Percentiles rank a stretch among this genome's conserved stretches.
Conservation (phyloP, 768 basidiomycete species). For the Podaxis sp. region DNA sequence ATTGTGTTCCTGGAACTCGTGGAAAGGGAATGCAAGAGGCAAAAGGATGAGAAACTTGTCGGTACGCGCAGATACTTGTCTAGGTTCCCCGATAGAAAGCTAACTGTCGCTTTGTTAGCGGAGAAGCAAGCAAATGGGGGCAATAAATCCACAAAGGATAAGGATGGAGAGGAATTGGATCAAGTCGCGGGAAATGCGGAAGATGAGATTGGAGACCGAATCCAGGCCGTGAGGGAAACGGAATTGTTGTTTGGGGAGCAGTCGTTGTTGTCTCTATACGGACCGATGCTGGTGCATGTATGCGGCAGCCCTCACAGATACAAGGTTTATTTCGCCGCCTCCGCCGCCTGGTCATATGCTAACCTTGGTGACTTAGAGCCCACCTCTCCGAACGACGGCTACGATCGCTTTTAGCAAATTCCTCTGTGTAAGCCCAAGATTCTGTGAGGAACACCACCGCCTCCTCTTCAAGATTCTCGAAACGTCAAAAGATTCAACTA, state of each 20-base stretch:
- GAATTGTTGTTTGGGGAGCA: constrained; percentile 84
- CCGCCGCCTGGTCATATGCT: background rate
- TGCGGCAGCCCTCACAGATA: constrained; percentile 89
- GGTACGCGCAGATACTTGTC: constrained; percentile 43
- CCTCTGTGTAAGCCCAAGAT: constrained; percentile 91
- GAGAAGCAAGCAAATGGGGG: constrained; percentile 50
- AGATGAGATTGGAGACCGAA: constrained; percentile 95
- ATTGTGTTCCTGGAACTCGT: constrained; percentile 95
- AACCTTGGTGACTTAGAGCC: constrained; percentile 54
- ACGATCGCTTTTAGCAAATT: constrained; percentile 92
- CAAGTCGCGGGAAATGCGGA: constrained; percentile 97
- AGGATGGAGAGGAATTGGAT: constrained; percentile 85
- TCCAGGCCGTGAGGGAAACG: constrained; percentile 78
- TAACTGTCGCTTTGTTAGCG: constrained; percentile 30
- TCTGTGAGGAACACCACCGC: constrained; percentile 87
- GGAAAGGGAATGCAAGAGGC: constrained; percentile 93
- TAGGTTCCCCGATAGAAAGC: background rate
- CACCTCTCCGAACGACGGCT: constrained; percentile 81
- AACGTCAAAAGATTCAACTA: constrained; percentile 83
- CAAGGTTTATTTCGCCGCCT: constrained; percentile 53
- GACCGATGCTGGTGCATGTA: constrained; percentile 87
- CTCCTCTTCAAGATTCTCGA: constrained; percentile 94
- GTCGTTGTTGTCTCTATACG: constrained; percentile 81
- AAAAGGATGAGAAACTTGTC: constrained; percentile 85
- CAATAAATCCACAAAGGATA: constrained; percentile 48